Base-by-base conservation (phyloP, 345 rosid genomes). In the Barbarea vulgaris region DNA sequence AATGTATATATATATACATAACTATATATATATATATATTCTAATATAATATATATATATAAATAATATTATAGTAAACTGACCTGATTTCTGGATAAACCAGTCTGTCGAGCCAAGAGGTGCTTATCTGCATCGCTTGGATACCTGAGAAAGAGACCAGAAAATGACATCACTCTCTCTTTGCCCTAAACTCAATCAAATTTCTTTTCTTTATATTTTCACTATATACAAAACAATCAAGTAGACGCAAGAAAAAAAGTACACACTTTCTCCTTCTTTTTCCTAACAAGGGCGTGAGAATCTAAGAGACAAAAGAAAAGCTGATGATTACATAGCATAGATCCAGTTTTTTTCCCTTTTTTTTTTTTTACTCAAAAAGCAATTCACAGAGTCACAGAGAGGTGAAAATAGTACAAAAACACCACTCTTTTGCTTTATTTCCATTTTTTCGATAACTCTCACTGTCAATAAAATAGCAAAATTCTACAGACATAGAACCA, bases 101-200 rank as follows among this genome's bases (percentile, higher is more conserved):
- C 96, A 82, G 99, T 92, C 93, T 95, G 99, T 70, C 97, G 84
- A 80, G 99, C 93, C 85, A 95, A 84, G 81, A 92, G 91, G 80
- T 92, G 99, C 81, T 95, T 95, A 92, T 95, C 99, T 44, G 97
- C 97, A 82, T 95, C 99, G 77, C 97, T 92, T 85, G 99, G 99
- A 69, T 95, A 95, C 97, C 99, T 95, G 99, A 89, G 88, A 89
- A 83, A 82, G 79, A 82, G 86, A 88, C 85, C 86, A 89, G 90
- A 89, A 88, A 89, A 84, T 78, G 97, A 88, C 93, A 78, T 85
- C 81, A 85, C 52, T 64, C 83, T 80, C 64, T 42, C 68, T 36
- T 80, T 78, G 51, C 78, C 81, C 77, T 77, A 77, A 77, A 71
- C 47, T 41, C 67, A 56, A 56, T 63, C 65, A 63, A 36, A 64